Evolutionary conservation across 495 filamentous ascomycete genomes (phyloP), one percentile per base, ranked within the genome.

Genomic region (Podospora sp.): DNA sequence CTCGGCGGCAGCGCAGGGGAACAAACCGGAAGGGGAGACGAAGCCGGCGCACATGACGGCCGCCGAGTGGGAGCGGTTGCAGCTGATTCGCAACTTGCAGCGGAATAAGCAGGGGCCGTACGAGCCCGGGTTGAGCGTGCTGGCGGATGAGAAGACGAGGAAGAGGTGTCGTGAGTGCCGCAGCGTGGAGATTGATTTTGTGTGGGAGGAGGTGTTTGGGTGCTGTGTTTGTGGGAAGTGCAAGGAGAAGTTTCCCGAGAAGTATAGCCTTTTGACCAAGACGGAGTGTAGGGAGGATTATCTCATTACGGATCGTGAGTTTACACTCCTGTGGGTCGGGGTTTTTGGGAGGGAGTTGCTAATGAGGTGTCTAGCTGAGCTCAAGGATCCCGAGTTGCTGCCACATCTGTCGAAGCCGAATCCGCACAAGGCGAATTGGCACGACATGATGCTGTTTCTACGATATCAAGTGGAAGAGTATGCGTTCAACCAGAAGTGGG

Each of bases 371-470:
- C n/a, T 57, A 92, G 90, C 92, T 52, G 94, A 97, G 73, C 82
- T 98, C 1, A 88, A 87, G 66, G 95, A 99, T 71, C 84, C 86
- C 63, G 92, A 94, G 55, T 80, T 99, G 11, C 82, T 99, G 3
- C 95, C 95, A 0, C 93, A 93, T 75, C 79, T 99, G 0, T 91
- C 91, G 67, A 88, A 87, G 26, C 95, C 96, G 6, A 99, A 99
- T 73, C 95, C 95, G 21, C 94, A 97, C 76, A 97, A 97, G 74
- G 87, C 89, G 0, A 93, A 93, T 36, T 99, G 92, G 92, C 94
- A 97, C 72, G 92, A 95, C 80, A 98, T 99, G 95, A 95, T 95
- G 91, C 87, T 99, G 0, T 99, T 91, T 74, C 82, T 99, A 9
- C 89, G 96, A 0, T 97, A 88, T 66, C 96, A 99, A 73, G 90